Base-by-base conservation (phyloP, 352 stramenopile genomes). In the Plasmopara halstedii region DNA sequence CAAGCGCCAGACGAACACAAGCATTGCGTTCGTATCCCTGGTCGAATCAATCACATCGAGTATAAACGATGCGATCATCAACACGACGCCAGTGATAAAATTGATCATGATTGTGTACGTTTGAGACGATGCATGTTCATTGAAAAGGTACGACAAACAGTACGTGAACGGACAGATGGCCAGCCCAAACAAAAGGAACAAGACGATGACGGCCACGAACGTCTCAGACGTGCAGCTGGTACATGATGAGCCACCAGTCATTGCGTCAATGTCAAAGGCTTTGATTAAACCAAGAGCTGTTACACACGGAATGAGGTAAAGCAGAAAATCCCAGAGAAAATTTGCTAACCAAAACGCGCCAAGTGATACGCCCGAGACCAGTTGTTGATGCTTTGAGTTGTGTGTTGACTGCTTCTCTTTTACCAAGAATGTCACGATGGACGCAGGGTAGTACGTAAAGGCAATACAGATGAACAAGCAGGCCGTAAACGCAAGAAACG, bases 361-460 rank as follows among this genome's bases (percentile, higher is more conserved):
- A 8, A 98, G 72, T 25, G 83, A 87, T 0, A 98, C 94, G 9
- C 96, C 96, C 0, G 85, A 95, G 20, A 99, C 94, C 62, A 79
- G 85, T 57, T 97, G 90, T 67, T 97, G 85, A 73, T 99, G 96
- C 62, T 99, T 98, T 2, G 94, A 88, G 61, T 98, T 98, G 57
- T 81, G 64, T 8, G 58, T 61, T 6, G 89, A 80, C 44, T 97
- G 82, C 38, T 77, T 77, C 59, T 99, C 95, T 45, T 96, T 88
- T 23, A 99, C 95, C 25, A 99, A 61, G 65, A 98, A 98, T 5
- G 93, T 89, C 38, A 94, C 94, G 47, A 96, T 94, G 3, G 83
- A 91, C 7, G 83, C 88, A 0, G 90, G 86, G 35, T 97, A 88
- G 57, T 94, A 97, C 14, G 85, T 85, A 37, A 97, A 91, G 14